Evolutionary conservation across 2,329 filamentous ascomycete species (phyloP).

Genomic region (Trichoderma sp.): DNA sequence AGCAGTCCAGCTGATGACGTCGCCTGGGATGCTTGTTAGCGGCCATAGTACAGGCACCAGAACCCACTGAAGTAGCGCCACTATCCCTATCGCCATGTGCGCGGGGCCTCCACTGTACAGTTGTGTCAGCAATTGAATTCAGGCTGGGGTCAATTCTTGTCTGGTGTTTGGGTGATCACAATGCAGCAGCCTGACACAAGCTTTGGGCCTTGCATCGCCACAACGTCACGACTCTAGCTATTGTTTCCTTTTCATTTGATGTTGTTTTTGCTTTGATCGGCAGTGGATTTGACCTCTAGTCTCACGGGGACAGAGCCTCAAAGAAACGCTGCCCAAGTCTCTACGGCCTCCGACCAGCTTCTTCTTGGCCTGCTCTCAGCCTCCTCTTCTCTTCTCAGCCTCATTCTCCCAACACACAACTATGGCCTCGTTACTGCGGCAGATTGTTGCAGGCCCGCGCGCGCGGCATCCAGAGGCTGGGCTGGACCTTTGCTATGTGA

Average conservation of each 20-base stretch:
- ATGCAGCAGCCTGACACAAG: not conserved
- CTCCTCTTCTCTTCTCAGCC: not conserved
- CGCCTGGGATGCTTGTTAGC: not conserved
- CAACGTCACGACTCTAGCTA: not conserved
- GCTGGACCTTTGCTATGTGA: constrained; percentile 94
- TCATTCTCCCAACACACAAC: not conserved
- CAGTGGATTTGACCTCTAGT: not conserved
- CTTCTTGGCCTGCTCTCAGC: not conserved
- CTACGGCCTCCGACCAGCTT: not conserved
- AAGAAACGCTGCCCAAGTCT: not conserved
- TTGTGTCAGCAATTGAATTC: not conserved
- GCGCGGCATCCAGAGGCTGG: constrained; percentile 82
- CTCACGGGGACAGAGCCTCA: not conserved
- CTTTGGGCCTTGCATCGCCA: not conserved
- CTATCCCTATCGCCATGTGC: not conserved
- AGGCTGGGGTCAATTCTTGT: not conserved
- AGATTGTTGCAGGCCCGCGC: constrained; percentile 88
- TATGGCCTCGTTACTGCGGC: constrained; percentile 74
- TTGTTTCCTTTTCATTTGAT: not conserved
- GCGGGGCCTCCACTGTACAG: not conserved
- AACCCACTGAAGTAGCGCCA: not conserved
- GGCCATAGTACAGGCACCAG: not conserved
- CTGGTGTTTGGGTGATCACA: not conserved
- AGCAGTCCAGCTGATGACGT: constrained; percentile 6
- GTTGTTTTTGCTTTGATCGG: not conserved